These are phyloP conservation scores for Fomes fomentarius DNA, from an alignment of 1,284 basidiomycete species.

Conservation along the genomic window DNA sequence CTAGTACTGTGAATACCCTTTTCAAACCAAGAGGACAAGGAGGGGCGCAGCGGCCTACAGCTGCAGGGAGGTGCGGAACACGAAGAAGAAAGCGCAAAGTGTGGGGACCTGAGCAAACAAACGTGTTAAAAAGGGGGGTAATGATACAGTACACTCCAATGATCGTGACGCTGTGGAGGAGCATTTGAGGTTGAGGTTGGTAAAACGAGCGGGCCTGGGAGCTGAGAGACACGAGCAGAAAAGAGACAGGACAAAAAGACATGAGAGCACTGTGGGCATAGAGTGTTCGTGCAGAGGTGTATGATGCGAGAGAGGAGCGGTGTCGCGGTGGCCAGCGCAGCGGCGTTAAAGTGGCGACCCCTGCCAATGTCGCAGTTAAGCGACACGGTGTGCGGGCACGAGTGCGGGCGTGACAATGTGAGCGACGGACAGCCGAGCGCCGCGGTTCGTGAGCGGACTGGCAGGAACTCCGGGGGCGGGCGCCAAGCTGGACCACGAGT, in stretches of 20 bases:
- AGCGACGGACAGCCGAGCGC: slow-evolving; percentile 33
- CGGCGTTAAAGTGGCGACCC: not conserved
- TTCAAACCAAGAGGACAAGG: slow-evolving; percentile 7
- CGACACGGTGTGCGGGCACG: slow-evolving; percentile 21
- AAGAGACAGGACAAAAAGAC: slow-evolving; percentile 8
- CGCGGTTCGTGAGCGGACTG: slow-evolving; percentile 33
- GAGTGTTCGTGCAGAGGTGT: not conserved
- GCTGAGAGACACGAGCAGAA: not conserved
- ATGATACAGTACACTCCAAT: slow-evolving; percentile 25
- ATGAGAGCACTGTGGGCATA: not conserved
- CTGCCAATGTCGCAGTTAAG: not conserved
- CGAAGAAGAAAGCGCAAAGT: too few relatives aligned
- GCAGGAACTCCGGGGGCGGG: slow-evolving; percentile 15
- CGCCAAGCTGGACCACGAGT: slow-evolving; percentile 24
- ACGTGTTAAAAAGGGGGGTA: slow-evolving; percentile 13
- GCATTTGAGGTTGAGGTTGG: slow-evolving; percentile 14
- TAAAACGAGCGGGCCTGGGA: slow-evolving; percentile 2
- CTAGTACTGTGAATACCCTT: slow-evolving; percentile 22
- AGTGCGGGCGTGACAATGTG: slow-evolving; percentile 28
- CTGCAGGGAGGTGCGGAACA: not conserved
- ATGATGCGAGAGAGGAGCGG: too few relatives aligned
- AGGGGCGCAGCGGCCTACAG: slow-evolving; percentile 2
- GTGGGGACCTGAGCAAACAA: not conserved
- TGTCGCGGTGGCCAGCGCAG: slow-evolving; percentile 1
- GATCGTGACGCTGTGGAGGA: slow-evolving; percentile 21